Conservation (phyloP, 352 stramenopile genomes). For the Pythium folliculosum region DNA sequence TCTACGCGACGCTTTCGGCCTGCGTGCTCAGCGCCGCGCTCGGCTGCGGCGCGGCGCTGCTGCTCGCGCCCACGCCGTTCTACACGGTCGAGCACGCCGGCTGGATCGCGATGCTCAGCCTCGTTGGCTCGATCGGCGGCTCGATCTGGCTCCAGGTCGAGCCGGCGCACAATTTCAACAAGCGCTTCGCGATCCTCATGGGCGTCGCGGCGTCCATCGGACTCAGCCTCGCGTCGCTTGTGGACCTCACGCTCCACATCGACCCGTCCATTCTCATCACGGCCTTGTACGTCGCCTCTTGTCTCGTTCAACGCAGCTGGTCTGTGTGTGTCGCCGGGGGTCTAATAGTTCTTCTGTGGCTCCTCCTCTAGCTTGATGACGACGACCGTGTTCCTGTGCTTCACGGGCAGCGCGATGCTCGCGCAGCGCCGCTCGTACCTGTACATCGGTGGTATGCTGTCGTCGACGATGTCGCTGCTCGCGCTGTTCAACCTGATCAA, state of each 20-base stretch:
- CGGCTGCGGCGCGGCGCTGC: slow-evolving; percentile 41
- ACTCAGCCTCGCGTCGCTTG: slow-evolving; percentile 67
- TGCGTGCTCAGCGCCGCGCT: slow-evolving; percentile 61
- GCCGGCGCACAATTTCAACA: slow-evolving; percentile 50
- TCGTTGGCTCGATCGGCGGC: slow-evolving; percentile 47
- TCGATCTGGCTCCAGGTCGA: slow-evolving; percentile 68
- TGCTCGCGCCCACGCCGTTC: slow-evolving; percentile 34
- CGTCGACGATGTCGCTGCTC: slow-evolving; percentile 61
- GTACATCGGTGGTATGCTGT: slow-evolving; percentile 81
- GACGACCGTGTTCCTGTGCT: slow-evolving; percentile 84
- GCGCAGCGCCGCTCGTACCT: slow-evolving; percentile 79
- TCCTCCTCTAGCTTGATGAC: slow-evolving; percentile 47
- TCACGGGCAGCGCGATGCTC: slow-evolving; percentile 77
- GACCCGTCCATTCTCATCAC: slow-evolving; percentile 80
- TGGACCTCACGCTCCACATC: slow-evolving; percentile 72
- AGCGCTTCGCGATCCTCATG: slow-evolving; percentile 73
- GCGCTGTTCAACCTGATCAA: slow-evolving; percentile 53
- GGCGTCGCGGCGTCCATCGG: slow-evolving; percentile 66
- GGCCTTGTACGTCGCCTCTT: slow-evolving; percentile 51
- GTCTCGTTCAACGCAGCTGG: not conserved
- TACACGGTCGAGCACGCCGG: slow-evolving; percentile 40
- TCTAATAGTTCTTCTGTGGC: not conserved
- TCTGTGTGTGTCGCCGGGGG: too few relatives aligned
- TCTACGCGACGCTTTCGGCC: slow-evolving; percentile 69
- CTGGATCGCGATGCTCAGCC: slow-evolving; percentile 43